These are phyloP conservation scores for Hypoxylon sp. DNA, from an alignment of 2,329 filamentous ascomycete species.

Conservation along the genomic window DNA sequence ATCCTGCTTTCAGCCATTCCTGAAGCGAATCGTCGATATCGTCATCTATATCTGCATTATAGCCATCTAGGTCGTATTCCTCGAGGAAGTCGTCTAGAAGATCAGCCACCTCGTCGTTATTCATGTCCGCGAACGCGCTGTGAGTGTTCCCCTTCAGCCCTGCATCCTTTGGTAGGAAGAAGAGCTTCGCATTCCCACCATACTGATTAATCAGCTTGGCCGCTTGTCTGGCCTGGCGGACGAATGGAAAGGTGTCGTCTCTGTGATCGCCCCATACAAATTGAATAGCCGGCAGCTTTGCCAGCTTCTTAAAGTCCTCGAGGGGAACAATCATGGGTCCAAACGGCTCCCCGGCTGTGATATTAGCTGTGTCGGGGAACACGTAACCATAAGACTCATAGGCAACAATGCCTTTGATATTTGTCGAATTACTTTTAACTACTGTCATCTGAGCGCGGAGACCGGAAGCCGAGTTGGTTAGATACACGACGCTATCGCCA, in stretches of 20 bases:
- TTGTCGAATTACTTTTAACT: slow-evolving; percentile 55
- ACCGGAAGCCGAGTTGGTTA: slow-evolving; percentile 56
- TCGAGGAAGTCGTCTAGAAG: slow-evolving; percentile 49
- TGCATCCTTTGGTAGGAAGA: slow-evolving; percentile 47
- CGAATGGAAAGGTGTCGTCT: slow-evolving; percentile 43
- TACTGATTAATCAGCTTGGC: slow-evolving; percentile 51
- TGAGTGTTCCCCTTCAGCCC: slow-evolving; percentile 52
- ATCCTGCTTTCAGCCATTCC: slow-evolving; percentile 8
- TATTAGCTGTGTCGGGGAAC: slow-evolving; percentile 48
- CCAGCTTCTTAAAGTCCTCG: slow-evolving; percentile 51
- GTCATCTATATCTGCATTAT: slow-evolving; percentile 26
- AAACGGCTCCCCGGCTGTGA: slow-evolving; percentile 45
- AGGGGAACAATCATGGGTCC: slow-evolving; percentile 48
- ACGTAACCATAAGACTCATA: slow-evolving; percentile 50
- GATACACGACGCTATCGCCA: slow-evolving; percentile 53
- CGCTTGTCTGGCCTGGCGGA: slow-evolving; percentile 44
- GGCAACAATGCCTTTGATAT: slow-evolving; percentile 56
- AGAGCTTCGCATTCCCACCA: slow-evolving; percentile 50
- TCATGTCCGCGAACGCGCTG: slow-evolving; percentile 52
- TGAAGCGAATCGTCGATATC: slow-evolving; percentile 13
- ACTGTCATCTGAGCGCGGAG: slow-evolving; percentile 55
- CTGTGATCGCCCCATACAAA: slow-evolving; percentile 51
- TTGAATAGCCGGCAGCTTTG: slow-evolving; percentile 45
- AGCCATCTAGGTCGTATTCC: slow-evolving; percentile 45
- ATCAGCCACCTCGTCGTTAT: slow-evolving; percentile 50